These are phyloP conservation scores for Russula ochroleuca DNA, from an alignment of 768 basidiomycete species.

Conservation along the genomic window DNA sequence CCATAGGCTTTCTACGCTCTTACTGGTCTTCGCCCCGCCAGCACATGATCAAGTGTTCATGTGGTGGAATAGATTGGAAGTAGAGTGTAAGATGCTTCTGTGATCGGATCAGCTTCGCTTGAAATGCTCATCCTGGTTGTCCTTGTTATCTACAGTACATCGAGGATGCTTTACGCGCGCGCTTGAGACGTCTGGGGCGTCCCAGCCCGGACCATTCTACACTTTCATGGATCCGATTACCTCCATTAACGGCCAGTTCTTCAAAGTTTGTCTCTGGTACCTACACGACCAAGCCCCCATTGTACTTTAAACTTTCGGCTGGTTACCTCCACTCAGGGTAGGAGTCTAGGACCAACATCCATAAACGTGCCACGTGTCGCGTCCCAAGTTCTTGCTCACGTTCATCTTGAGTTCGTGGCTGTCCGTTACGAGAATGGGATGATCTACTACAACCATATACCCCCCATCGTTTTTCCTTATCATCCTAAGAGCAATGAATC, in stretches of 20 bases:
- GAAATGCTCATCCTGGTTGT: background rate
- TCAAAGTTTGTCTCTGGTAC: background rate
- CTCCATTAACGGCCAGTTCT: background rate
- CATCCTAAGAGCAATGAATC: background rate
- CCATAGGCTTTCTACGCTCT: background rate
- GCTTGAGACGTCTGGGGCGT: background rate
- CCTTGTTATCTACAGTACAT: background rate
- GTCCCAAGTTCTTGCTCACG: background rate
- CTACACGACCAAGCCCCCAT: background rate
- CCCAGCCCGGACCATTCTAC: background rate
- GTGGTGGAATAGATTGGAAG: background rate
- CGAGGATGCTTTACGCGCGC: background rate
- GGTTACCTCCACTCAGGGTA: constrained; percentile 7
- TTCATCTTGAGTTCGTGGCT: background rate
- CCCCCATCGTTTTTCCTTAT: background rate
- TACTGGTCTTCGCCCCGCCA: background rate
- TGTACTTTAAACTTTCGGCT: constrained; percentile 9
- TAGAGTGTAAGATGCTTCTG: background rate
- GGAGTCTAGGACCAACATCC: background rate
- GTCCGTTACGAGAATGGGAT: background rate
- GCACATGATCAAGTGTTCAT: background rate
- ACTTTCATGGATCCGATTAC: background rate
- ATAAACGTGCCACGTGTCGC: constrained; percentile 5
- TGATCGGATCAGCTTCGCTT: constrained; percentile 2
- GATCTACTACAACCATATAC: background rate